Evolutionary conservation across 1,284 basidiomycete species (phyloP), one percentile per base, ranked within the genome.

Genomic region (Sanguinoderma infundibulare): DNA sequence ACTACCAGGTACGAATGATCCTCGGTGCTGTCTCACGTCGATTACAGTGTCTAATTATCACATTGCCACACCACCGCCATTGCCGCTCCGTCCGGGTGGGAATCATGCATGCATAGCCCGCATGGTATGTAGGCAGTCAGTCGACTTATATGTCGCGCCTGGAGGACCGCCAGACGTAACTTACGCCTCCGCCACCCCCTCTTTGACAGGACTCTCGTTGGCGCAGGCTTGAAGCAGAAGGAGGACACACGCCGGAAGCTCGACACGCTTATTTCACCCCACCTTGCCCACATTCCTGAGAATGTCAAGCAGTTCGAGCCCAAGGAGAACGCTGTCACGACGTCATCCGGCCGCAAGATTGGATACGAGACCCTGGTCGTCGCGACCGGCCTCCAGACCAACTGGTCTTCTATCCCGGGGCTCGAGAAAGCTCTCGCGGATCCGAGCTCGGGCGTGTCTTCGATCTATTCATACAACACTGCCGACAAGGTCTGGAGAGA

Each of bases 381-480:
- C 54, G 94, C 95, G 9, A 85, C 94, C 10, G 97, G 97, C 40
- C 78, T 98, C 35, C 87, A 96, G 77, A 92, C 86, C 75, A 95
- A 95, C 73, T 95, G 87, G 85, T 84, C 85, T 68, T 84, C 79
- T 34, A 89, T 98, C 68, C 79, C 87, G 67, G 96, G 96, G 7
- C 81, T 99, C 9, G 76, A 86, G 24, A 82, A 87, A 65, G 97
- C 95, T 0, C 83, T 99, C 26, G 80, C 82, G 30, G 88, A 96
- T 74, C 83, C 92, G 14, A 75, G 78, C 3, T 91, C 90, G 5
- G 91, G 91, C n/a, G 95, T 98, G 40, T 92, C 93, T 5, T 91
- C 91, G n/a, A 98, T 98, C 67, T 98, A 98, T 80, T 92, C 90
- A 0, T 94, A 92, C 74, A 85, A 92, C 56, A 92, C 92, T 12